phyloP scores from a whole-genome alignment of 148 eudicot species.

The Spergularia marina region DNA sequence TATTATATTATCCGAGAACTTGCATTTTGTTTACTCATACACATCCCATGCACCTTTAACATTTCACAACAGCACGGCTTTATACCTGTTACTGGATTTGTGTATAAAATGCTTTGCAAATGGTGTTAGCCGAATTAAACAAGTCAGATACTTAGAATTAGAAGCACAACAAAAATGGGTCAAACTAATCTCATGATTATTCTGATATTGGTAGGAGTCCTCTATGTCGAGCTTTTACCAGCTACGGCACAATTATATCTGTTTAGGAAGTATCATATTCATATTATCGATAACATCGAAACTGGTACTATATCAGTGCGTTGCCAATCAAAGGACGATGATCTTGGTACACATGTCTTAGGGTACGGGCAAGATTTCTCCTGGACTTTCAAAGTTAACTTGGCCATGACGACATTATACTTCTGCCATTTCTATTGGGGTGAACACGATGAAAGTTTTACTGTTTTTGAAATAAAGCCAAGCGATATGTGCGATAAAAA shows the following conservation, averaged over 20 bases:
- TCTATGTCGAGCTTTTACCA: not conserved
- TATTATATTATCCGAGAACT: not conserved
- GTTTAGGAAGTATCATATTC: not conserved
- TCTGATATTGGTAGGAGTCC: not conserved
- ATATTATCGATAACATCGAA: not conserved
- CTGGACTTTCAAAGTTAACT: not conserved
- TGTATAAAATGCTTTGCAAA: not conserved
- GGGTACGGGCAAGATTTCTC: not conserved
- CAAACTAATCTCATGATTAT: not conserved
- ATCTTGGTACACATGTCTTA: slow-evolving; percentile 6
- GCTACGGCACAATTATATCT: not conserved
- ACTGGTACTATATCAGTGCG: not conserved
- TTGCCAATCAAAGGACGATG: slow-evolving; percentile 17
- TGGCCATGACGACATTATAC: not conserved
- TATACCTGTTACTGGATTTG: not conserved
- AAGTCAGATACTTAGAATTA: not conserved
- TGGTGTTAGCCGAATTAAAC: not conserved
- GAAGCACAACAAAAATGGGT: not conserved
- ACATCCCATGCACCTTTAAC: not conserved
- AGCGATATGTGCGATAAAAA: not conserved
- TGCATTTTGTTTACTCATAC: not conserved
- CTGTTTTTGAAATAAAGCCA: not conserved
- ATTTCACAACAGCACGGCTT: not conserved
- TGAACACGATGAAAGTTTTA: not conserved
- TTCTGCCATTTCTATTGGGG: slow-evolving; percentile 19